Base-by-base conservation (phyloP, 495 filamentous ascomycete genomes). In the Durotheca rogersii region DNA sequence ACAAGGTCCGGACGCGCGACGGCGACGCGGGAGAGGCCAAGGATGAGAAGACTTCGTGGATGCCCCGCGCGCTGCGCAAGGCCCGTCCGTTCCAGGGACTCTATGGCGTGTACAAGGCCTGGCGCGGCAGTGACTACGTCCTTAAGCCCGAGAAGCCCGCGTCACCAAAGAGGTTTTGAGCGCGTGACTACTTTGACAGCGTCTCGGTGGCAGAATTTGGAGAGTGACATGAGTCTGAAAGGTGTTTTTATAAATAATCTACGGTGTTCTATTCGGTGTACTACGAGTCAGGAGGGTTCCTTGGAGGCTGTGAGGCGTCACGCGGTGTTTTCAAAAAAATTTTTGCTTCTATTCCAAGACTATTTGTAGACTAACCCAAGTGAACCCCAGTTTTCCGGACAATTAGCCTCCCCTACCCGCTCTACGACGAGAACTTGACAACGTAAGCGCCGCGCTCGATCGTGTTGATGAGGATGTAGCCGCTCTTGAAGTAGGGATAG, bases 371-470 rank as follows among this genome's bases (percentile, higher is more conserved):
- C n/a, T n/a, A n/a, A n/a, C n/a, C n/a, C n/a, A n/a, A n/a, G n/a
- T n/a, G n/a, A n/a, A n/a, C n/a, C n/a, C n/a, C n/a, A n/a, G n/a
- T n/a, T n/a, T n/a, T n/a, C n/a, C n/a, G n/a, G 0, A 20, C 16
- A 33, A 40, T 7, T n/a, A 17, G n/a, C 1, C 4, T 0, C 6
- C 20, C 20, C 16, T 39, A n/a, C n/a, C n/a, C n/a, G n/a, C n/a
- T 38, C 15, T 51, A 52, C 17, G 43, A 51, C 30, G 62, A 59
- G 7, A 38, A 62, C 66, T 70, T 78, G 32, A 83, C 59, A 29
- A 77, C 67, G 58, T 79, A 84, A 10, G 67, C 72, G 31, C 81
- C 81, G 11, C 80, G 61, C 72, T 84, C 81, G 30, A 83, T 83
- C 10, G 71, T 79, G 60, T 84, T 83, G 38, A 84, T 60, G 31